Base-by-base conservation (phyloP, 768 basidiomycete genomes). In the Aureoboletus auriporus region DNA sequence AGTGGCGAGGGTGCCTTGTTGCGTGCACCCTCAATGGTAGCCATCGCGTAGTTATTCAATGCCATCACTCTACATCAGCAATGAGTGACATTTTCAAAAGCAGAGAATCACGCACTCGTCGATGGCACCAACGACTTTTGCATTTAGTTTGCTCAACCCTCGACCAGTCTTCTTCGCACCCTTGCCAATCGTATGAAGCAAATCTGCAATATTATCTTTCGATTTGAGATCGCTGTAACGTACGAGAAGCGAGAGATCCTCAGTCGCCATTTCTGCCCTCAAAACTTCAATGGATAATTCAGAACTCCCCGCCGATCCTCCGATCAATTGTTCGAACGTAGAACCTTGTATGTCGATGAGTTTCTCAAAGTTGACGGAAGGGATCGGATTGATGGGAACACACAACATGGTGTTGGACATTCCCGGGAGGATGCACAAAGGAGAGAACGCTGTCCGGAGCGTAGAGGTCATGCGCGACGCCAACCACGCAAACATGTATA, bases 231-330 rank as follows among this genome's bases (percentile, higher is more conserved):
- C 69, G 62, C 88, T 90, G 50, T 75, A 66, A 13, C 73, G 74
- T 13, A 89, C 82, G 27, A 87, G 71, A 6, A 78, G 74, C 12
- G 78, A 69, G 44, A 91, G 71, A 60, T 91, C 88, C 20, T 65
- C 70, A 1, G 83, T 86, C 12, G 86, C 89, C 77, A 89, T 82
- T 56, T 89, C 83, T 12, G 86, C 82, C 62, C 82, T 83, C 66
- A 87, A 81, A 53, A 91, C 77, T 47, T 86, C 79, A 38, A 86
- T 60, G 5, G 84, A 79, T 33, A 91, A 61, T 6, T 72, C 73
- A 0, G 83, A 78, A 1, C 79, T 77, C 2, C 83, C 80, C 0
- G 75, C 71, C 0, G 82, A 72, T 39, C 81, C 78, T 41, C 78
- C 79, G 23, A 84, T 62, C 14, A 89, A 65, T 53, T 85, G 72